Evolutionary conservation across 495 filamentous ascomycete species (phyloP), one percentile per base, ranked within the genome.

Genomic region (Talaromyces liani): DNA sequence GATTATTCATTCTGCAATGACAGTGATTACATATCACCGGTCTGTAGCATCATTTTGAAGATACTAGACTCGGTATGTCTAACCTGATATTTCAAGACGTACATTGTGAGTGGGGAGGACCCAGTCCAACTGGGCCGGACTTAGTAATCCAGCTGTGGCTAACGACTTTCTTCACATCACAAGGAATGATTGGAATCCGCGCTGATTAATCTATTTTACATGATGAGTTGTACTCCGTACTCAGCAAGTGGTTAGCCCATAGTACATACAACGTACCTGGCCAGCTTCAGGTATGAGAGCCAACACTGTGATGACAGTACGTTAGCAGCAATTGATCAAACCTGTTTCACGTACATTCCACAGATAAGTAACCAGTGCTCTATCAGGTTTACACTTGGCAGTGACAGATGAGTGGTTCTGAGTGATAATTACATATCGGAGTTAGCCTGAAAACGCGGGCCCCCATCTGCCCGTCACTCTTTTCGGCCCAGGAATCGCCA

Each of bases 381-480:
- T 39, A 12, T 39, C 10, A 14, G 34, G 34, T 39, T 39, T 14
- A 16, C 36, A 8, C 41, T 20, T 6, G 41, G 20, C 41, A 47
- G 33, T 34, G 33, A 34, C 33, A 34, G 33, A 34, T 8, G 33
- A 36, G 33, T 36, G 33, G 31, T 36, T 36, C 33, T 36, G 9
- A 41, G 39, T 47, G 8, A 20, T 49, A 49, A 9, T 24, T 24
- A 24, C 22, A 24, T 49, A 41, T 49, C 45, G n/a, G n/a, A 49
- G 45, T 49, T 49, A 49, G 45, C 45, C 45, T 49, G 45, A 49
- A 56, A 56, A 29, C 4, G 53, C 53, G 53, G 53, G 53, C 53
- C 53, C 14, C 53, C 20, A 56, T 56, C 53, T 56, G 53, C 53
- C 53, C 53, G 53, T 29, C 53, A 25, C 27, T 56, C 53, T 56